These are phyloP conservation scores for Ophiostoma sp. DNA, from an alignment of 2,329 filamentous ascomycete species.

Conservation along the genomic window DNA sequence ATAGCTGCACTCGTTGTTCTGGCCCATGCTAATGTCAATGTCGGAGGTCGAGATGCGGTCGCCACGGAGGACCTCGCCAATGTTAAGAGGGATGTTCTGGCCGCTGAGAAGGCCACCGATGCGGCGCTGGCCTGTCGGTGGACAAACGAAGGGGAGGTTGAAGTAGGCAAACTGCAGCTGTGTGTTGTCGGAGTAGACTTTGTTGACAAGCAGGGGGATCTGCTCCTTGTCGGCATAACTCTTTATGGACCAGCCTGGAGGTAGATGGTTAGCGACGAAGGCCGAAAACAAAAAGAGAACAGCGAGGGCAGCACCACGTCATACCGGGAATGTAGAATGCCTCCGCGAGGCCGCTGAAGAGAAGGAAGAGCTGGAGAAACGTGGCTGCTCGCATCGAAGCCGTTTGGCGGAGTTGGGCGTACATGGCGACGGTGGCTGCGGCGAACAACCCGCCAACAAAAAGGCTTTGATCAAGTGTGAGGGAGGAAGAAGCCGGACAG, in stretches of 20 bases:
- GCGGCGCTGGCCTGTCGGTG: slow-evolving; percentile 67
- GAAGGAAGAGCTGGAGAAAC: slow-evolving; percentile 41
- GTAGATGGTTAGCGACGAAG: slow-evolving; percentile 21
- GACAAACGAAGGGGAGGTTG: slow-evolving; percentile 84
- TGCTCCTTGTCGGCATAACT: slow-evolving; percentile 74
- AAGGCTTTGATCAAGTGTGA: not conserved
- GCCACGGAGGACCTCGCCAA: slow-evolving; percentile 83
- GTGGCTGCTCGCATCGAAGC: slow-evolving; percentile 47
- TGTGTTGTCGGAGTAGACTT: slow-evolving; percentile 85
- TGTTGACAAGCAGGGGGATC: slow-evolving; percentile 86
- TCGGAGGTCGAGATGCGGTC: slow-evolving; percentile 84
- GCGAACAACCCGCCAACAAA: slow-evolving; percentile 9
- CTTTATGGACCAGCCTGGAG: slow-evolving; percentile 75
- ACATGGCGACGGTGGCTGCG: slow-evolving; percentile 12
- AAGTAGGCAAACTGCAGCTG: slow-evolving; percentile 91
- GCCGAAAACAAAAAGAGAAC: too few relatives aligned
- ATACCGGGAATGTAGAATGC: slow-evolving; percentile 87
- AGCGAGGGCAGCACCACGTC: slow-evolving; percentile 30
- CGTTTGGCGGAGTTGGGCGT: slow-evolving; percentile 20
- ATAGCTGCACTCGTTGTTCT: slow-evolving; percentile 70
- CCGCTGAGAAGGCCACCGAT: slow-evolving; percentile 71
- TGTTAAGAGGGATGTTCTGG: slow-evolving; percentile 75
- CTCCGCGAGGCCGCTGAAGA: slow-evolving; percentile 48
- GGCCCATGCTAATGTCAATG: slow-evolving; percentile 75
- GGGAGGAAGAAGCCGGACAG: not conserved